Base-by-base conservation (phyloP, 192 early-diverging fungal species). In the Kappamyces sp. region DNA sequence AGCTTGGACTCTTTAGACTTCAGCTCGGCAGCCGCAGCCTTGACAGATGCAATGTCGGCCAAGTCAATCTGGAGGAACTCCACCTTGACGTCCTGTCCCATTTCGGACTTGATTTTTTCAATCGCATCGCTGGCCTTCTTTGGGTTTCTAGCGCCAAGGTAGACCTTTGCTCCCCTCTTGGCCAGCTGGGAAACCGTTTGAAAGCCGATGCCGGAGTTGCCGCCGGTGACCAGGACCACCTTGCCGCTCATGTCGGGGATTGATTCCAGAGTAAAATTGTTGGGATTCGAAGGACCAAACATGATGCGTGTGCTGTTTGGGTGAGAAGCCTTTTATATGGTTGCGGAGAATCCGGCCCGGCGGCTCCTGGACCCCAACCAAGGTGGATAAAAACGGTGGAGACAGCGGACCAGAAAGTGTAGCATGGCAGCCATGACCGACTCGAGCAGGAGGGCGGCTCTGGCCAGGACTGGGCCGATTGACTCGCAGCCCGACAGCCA, bases 41-140 rank as follows among this genome's bases (percentile, higher is more conserved):
- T 63, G 23, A 49, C 52, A 40, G 58, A 64, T 33, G 39, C 40
- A 57, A 79, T 44, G 49, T 71, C 61, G 0, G 39, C 38, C 40
- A 79, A 40, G 15, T 75, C 72, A 40, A 79, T 49, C 33, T 68
- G 51, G 13, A 77, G 37, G 38, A 76, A 69, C 49, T 66, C 68
- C n/a, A 69, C 31, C 15, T 58, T 61, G 1, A 36, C 43, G n/a
- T 10, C 36, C 1, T 49, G 34, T n/a, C 50, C 50, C 2, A 53
- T 49, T 9, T 57, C 50, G 12, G 32, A n/a, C 40, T 66, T 42
- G 49, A 73, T 37, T 31, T 46, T 47, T 23, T 60, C 38, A 34
- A 70, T 63, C 37, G 67, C 65, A 12, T 2, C 47, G 32, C 13
- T 35, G 9, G 67, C 71, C 10, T 53, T 40, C 15, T 58, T 54